phyloP scores from a whole-genome alignment of 1,139 yeast genomes.

The Kurtzmaniella quercitrusa region DNA sequence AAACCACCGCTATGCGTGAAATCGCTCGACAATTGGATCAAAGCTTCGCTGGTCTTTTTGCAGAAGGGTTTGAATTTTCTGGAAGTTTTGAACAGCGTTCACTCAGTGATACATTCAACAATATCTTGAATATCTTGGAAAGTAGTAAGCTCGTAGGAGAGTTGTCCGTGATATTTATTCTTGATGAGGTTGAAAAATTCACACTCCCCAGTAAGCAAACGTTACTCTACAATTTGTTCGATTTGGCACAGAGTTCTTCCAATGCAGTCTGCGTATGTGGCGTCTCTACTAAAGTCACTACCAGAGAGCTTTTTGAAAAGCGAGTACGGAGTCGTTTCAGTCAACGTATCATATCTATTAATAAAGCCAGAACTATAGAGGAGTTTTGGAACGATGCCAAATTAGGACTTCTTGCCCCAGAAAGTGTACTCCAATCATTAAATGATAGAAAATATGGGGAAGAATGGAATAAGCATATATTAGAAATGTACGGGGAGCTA shows the following conservation, averaged over 20 bases:
- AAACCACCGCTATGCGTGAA: constrained; percentile 73
- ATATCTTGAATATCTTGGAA: constrained; percentile 32
- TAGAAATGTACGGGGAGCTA: constrained; percentile 4
- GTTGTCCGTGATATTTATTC: constrained; percentile 67
- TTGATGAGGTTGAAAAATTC: constrained; percentile 84
- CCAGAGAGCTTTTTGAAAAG: constrained; percentile 81
- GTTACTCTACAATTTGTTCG: constrained; percentile 79
- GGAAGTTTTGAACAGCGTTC: constrained; percentile 42
- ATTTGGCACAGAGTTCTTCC: constrained; percentile 69
- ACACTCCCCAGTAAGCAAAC: constrained; percentile 75
- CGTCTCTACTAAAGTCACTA: constrained; percentile 66
- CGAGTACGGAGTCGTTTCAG: constrained; percentile 88
- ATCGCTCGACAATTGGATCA: constrained; percentile 79
- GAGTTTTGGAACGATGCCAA: constrained; percentile 39
- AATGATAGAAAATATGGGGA: constrained; percentile 22
- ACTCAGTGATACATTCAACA: constrained; percentile 37
- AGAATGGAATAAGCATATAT: constrained; percentile 46
- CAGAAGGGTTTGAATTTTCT: constrained; percentile 47
- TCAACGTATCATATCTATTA: constrained; percentile 65
- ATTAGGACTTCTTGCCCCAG: constrained; percentile 23
- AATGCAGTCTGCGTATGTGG: constrained; percentile 86
- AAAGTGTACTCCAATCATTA: constrained; percentile 13
- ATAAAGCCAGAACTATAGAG: constrained; percentile 43
- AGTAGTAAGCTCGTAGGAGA: constrained; percentile 15
- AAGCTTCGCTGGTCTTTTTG: constrained; percentile 37